phyloP scores from a whole-genome alignment of 2,329 filamentous ascomycete species.

The Microdochium paspali region DNA sequence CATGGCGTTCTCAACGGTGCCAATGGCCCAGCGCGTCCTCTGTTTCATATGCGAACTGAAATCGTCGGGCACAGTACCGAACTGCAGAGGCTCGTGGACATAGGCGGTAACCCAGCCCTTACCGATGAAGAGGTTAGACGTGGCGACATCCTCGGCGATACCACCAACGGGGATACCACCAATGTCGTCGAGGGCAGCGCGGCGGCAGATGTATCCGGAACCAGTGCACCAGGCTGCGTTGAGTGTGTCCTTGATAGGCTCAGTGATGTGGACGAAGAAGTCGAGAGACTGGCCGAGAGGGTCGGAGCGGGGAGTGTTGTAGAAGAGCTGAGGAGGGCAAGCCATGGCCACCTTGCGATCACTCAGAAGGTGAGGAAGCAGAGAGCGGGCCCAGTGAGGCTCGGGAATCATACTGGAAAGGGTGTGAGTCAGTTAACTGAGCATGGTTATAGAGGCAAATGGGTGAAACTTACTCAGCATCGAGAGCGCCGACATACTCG shows the following conservation, averaged over 20 bases:
- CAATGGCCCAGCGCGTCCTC: slow-evolving; percentile 44
- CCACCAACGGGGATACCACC: slow-evolving; percentile 52
- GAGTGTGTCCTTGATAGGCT: slow-evolving; percentile 37
- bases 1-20: slow-evolving; percentile 48
- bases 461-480: slow-evolving; percentile 39
- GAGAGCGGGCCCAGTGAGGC: slow-evolving; percentile 46
- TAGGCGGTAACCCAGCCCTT: slow-evolving; percentile 54
- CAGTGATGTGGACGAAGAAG: slow-evolving; percentile 45
- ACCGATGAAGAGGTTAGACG: slow-evolving; percentile 48
- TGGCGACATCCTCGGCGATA: slow-evolving; percentile 51
- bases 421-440: slow-evolving; percentile 7
- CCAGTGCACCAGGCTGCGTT: slow-evolving; percentile 55
- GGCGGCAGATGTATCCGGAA: slow-evolving; percentile 50
- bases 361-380: slow-evolving; percentile 49
- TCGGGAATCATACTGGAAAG: slow-evolving; percentile 38
- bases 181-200: slow-evolving; percentile 49
- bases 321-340: slow-evolving; percentile 54
- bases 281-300: slow-evolving; percentile 49
- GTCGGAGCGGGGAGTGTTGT: slow-evolving; percentile 50
- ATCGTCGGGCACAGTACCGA: slow-evolving; percentile 48
- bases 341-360: slow-evolving; percentile 48
- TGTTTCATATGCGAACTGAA: slow-evolving; percentile 46
- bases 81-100: slow-evolving; percentile 50
- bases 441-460: slow-evolving; percentile 3
- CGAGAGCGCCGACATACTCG: slow-evolving; percentile 52